Conservation (phyloP, 2,329 filamentous ascomycete genomes). For the Pseudogymnoascus sp. region DNA sequence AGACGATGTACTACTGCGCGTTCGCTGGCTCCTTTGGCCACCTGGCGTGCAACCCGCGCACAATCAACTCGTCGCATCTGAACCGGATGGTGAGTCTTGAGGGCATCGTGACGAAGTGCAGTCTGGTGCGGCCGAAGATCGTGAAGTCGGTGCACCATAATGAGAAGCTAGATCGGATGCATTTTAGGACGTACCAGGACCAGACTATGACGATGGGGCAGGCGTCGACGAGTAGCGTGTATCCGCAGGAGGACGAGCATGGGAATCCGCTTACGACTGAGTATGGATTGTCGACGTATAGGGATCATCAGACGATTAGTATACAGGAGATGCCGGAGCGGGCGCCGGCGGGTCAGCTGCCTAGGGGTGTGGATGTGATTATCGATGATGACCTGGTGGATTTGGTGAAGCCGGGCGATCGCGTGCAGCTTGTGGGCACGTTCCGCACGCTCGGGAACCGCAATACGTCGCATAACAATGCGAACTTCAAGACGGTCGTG, state of each 20-base stretch:
- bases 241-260: conserved; percentile 87
- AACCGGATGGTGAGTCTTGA: conserved; percentile 97
- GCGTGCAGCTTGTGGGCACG: conserved; percentile 93
- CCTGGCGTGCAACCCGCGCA: conserved; percentile 88
- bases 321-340: conserved; percentile 99
- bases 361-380: conserved; percentile 91
- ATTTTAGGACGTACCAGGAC: conserved; percentile 84
- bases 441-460: conserved; percentile 91
- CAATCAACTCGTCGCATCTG: conserved; percentile 76
- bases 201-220: conserved; percentile 93
- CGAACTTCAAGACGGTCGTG: conserved; percentile 88
- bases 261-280: conserved; percentile 90
- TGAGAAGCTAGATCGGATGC: conserved; percentile 76
- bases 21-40: conserved; percentile 94
- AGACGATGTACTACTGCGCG: conserved; percentile 91
- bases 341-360: conserved; percentile 89
- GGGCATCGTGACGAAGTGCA: conserved; percentile 94
- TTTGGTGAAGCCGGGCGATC: conserved; percentile 86
- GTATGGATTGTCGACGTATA: conserved; percentile 90
- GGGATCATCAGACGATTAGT: conserved; percentile 94
- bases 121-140: conserved; percentile 91
- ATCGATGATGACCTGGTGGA: conserved; percentile 96
- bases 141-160: conserved; percentile 97
- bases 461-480: conserved; percentile 82
- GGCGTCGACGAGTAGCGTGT: conserved; percentile 81